These are phyloP conservation scores for Phylloboletellus chloephorus DNA, from an alignment of 1,284 basidiomycete genomes.

Conservation along the genomic window DNA sequence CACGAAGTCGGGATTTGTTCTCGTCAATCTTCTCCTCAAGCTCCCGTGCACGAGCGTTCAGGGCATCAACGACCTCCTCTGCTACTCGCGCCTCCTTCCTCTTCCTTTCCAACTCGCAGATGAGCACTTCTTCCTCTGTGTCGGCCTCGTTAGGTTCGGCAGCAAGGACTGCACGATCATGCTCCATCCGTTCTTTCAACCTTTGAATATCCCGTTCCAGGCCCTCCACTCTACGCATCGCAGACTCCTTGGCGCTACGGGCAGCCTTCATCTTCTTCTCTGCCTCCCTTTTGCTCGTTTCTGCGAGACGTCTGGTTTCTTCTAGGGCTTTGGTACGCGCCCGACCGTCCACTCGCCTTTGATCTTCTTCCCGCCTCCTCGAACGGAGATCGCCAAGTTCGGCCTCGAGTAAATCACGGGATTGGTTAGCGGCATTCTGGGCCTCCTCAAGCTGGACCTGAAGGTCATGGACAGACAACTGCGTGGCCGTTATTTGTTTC, in stretches of 20 bases:
- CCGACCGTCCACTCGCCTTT: conserved; percentile 72
- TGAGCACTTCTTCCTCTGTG: conserved; percentile 45
- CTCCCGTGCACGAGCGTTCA: conserved; percentile 53
- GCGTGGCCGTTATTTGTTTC: conserved; percentile 68
- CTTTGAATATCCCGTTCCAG: conserved; percentile 65
- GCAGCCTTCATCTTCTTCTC: conserved; percentile 81
- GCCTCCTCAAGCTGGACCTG: conserved; percentile 73
- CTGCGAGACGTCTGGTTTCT: conserved; percentile 81
- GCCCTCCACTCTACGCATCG: conserved; percentile 58
- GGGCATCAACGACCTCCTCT: conserved; percentile 57
- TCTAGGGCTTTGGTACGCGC: conserved; percentile 78
- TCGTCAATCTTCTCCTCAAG: conserved; percentile 53
- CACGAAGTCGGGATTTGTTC: conserved; percentile 49
- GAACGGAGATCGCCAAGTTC: conserved; percentile 73
- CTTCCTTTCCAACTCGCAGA: conserved; percentile 53
- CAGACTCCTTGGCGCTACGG: conserved; percentile 59
- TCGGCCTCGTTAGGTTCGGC: conserved; percentile 39
- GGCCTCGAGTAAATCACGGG: conserved; percentile 60
- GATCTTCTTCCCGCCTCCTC: conserved; percentile 81
- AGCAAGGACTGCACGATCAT: conserved; percentile 50
- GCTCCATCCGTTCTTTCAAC: conserved; percentile 48
- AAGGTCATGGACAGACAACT: conserved; percentile 64
- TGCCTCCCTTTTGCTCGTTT: conserved; percentile 73
- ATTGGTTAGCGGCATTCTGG: conserved; percentile 54
- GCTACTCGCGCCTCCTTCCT: conserved; percentile 63